These are phyloP conservation scores for Panaeolus cyanescens DNA, from an alignment of 768 basidiomycete genomes.

Conservation along the genomic window DNA sequence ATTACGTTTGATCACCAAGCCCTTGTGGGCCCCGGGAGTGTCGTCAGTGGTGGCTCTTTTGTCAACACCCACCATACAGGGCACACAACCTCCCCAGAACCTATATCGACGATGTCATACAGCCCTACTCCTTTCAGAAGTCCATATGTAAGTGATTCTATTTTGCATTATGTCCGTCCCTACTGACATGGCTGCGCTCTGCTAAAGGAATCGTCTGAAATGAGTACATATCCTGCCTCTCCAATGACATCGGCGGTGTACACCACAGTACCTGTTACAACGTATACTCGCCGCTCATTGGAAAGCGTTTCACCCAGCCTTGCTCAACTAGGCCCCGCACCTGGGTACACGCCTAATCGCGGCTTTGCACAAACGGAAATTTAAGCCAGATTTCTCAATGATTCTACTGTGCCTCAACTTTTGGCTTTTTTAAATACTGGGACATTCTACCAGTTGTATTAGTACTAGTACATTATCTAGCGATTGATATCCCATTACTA, in stretches of 20 bases:
- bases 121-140: slow-evolving; percentile 11
- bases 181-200: background rate
- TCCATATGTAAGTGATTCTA: slow-evolving; percentile 15
- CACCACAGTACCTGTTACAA: slow-evolving; percentile 21
- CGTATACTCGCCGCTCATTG: slow-evolving; percentile 26
- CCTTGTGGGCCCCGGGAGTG: slow-evolving; percentile 11
- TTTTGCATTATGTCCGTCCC: background rate
- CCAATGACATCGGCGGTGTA: slow-evolving; percentile 28
- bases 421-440: background rate
- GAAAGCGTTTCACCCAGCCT: slow-evolving; percentile 26
- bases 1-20: slow-evolving; percentile 24
- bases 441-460: background rate
- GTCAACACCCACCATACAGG: background rate
- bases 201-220: slow-evolving; percentile 21
- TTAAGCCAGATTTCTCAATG: background rate
- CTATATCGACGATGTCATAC: slow-evolving; percentile 7
- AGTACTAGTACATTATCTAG: background rate
- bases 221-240: slow-evolving; percentile 21
- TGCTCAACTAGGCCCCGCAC: slow-evolving; percentile 1
- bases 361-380: background rate
- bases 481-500: background rate
- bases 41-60: background rate
- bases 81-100: background rate
- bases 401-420: background rate
- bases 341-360: background rate